Base-by-base conservation (phyloP, 331 rosid species). In the Arachis monticola region DNA sequence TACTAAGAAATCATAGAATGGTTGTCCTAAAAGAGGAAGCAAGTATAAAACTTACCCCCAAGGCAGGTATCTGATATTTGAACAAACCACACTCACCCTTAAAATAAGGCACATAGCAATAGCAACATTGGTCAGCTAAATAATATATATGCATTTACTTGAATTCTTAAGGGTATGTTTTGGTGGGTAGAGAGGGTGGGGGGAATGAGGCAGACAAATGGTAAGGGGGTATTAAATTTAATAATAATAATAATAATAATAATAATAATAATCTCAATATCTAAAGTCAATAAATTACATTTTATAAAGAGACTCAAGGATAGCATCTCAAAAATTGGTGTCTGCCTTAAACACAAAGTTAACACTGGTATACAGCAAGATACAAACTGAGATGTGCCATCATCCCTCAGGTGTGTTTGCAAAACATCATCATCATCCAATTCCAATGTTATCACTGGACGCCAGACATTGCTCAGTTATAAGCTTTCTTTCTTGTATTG, bases 301-400 rank as follows among this genome's bases (percentile, higher is more conserved):
- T 81, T 81, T 84, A 84, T 87, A 87, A 87, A 52, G 71, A 27
- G 81, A 83, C 75, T 67, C 83, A 71, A 80, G 86, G 83, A 79
- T 60, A 71, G 82, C 82, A 79, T 83, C 86, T 82, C 92, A 88
- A 90, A 88, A 90, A 76, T 87, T 82, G 86, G 83, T 61, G 74
- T 79, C 86, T 60, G 88, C 86, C 80, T 76, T 73, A 73, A 78
- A 77, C 85, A 74, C 22, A 76, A 74, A 64, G 67, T 85, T 73
- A 82, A 82, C 85, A 80, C 85, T 83, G 81, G 78, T 85, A 85
- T 88, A 80, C 83, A 38, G 41, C 69, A 75, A 62, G 79, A 79
- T 77, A 84, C 82, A 85, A 3, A 56, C 66, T 62, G 78, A 80
- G 86, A 79, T 31, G 56, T 66, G 69, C 81, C 79, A 66, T 82